Percentiles rank a stretch among this genome's conserved stretches.
These are phyloP conservation scores for Ustilago shanxiensis DNA, from an alignment of 1,284 basidiomycete genomes.

Conservation along the genomic window DNA sequence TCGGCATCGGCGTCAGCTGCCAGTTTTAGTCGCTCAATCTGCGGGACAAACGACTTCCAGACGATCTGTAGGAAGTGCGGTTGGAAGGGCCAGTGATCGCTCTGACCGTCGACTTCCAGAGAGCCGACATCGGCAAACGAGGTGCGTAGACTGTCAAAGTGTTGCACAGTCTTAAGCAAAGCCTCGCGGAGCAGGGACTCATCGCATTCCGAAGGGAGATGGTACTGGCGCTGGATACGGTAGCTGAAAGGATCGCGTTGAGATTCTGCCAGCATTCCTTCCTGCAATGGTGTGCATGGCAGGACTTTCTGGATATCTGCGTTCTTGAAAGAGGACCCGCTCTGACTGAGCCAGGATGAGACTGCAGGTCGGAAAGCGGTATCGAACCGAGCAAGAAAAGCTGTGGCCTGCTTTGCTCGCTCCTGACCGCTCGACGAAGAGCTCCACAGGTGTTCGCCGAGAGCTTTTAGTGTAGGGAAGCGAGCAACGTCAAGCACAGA, in stretches of 20 bases:
- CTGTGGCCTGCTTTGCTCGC: constrained; percentile 20
- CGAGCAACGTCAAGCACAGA: constrained; percentile 68
- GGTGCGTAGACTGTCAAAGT: constrained; percentile 57
- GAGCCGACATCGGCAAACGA: constrained; percentile 54
- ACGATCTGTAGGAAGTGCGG: constrained; percentile 50
- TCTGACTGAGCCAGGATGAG: constrained; percentile 17
- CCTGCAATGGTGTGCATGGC: constrained; percentile 61
- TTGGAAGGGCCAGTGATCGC: constrained; percentile 40
- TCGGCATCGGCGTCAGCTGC: constrained; percentile 15
- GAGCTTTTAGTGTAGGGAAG: constrained; percentile 57
- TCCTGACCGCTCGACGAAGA: constrained; percentile 30
- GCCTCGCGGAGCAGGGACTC: constrained; percentile 36
- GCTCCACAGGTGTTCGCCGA: constrained; percentile 47
- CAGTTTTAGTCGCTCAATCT: constrained; percentile 22
- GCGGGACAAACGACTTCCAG: constrained; percentile 27
- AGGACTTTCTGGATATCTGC: constrained; percentile 37
- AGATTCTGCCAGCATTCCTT: constrained; percentile 67
- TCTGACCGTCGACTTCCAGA: constrained; percentile 11
- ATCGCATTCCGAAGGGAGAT: constrained; percentile 48
- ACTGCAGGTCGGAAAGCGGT: constrained; percentile 31
- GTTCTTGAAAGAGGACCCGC: neutral
- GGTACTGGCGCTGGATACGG: constrained; percentile 62
- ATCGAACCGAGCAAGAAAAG: constrained; percentile 39
- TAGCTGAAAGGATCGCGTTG: constrained; percentile 52
- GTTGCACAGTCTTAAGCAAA: constrained; percentile 27